These are phyloP conservation scores for Nyctanthes arbortristis DNA, from an alignment of 257 asterid species.

Conservation along the genomic window DNA sequence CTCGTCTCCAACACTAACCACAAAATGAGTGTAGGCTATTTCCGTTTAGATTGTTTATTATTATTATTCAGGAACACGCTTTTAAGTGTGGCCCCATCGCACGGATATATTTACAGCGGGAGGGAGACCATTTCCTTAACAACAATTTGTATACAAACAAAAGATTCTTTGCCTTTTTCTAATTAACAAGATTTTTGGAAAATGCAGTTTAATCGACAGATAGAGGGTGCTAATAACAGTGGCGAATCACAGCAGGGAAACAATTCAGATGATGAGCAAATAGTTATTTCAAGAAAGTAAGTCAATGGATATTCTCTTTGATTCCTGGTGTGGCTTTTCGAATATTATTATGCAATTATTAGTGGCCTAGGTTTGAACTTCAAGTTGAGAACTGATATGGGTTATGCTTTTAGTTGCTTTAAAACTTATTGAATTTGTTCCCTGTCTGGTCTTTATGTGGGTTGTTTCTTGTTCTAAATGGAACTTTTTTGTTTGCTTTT, in stretches of 20 bases:
- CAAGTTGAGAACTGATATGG: background rate
- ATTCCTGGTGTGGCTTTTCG: background rate
- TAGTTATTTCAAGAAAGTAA: background rate
- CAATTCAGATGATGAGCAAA: background rate
- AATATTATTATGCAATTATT: background rate
- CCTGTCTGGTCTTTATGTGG: background rate
- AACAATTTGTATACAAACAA: too few species aligned
- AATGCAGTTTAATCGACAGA: slow-evolving; percentile 21
- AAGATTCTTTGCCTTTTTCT: background rate
- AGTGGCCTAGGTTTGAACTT: background rate
- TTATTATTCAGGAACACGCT: too few species aligned
- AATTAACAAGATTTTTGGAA: background rate
- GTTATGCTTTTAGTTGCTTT: background rate
- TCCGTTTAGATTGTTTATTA: too few species aligned
- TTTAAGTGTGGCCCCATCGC: too few species aligned
- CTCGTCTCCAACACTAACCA: too few species aligned
- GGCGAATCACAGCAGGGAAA: background rate
- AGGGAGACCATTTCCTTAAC: too few species aligned
- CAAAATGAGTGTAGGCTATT: too few species aligned
- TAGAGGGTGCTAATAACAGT: slow-evolving; percentile 16
- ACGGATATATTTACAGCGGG: too few species aligned
- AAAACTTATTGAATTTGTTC: background rate
- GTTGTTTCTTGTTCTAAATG: background rate
- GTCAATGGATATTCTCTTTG: background rate
- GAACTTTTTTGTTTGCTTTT: background rate